phyloP scores from a whole-genome alignment of 1,139 yeast species.

The Geotrichum fermentans region DNA sequence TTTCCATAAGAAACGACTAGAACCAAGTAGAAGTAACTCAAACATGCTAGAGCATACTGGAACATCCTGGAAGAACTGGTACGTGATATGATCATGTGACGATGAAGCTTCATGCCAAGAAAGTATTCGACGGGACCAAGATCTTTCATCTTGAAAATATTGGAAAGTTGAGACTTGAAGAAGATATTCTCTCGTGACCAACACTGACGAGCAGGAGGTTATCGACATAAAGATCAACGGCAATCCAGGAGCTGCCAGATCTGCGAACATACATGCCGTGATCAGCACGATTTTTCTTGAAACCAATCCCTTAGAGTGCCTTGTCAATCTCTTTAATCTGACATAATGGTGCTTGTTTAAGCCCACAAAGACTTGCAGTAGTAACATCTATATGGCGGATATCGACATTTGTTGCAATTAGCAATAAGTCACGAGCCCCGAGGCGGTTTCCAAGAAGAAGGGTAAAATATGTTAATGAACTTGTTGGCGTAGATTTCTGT shows the following conservation, averaged over 20 bases:
- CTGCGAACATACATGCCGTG: not conserved
- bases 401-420: too few relatives aligned
- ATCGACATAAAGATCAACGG: slow-evolving; percentile 5
- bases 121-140: slow-evolving; percentile 18
- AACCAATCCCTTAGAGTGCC: slow-evolving; percentile 15
- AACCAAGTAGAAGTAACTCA: too few relatives aligned
- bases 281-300: slow-evolving; percentile 20
- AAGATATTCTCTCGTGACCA: slow-evolving; percentile 1
- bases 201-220: slow-evolving; percentile 5
- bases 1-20: too few relatives aligned
- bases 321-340: slow-evolving; percentile 21
- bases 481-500: too few relatives aligned
- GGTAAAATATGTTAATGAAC: too few relatives aligned
- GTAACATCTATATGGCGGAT: slow-evolving; percentile 23
- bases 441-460: too few relatives aligned
- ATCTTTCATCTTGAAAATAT: slow-evolving; percentile 20
- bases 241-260: not conserved
- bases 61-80: too few relatives aligned
- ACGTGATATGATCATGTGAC: too few relatives aligned
- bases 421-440: too few relatives aligned
- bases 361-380: slow-evolving; percentile 26
- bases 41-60: too few relatives aligned
- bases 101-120: too few relatives aligned
- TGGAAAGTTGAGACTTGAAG: slow-evolving; percentile 5
- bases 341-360: slow-evolving; percentile 29